Base-by-base conservation (phyloP, 805 yeast species). In the Candida namnaoensis region DNA sequence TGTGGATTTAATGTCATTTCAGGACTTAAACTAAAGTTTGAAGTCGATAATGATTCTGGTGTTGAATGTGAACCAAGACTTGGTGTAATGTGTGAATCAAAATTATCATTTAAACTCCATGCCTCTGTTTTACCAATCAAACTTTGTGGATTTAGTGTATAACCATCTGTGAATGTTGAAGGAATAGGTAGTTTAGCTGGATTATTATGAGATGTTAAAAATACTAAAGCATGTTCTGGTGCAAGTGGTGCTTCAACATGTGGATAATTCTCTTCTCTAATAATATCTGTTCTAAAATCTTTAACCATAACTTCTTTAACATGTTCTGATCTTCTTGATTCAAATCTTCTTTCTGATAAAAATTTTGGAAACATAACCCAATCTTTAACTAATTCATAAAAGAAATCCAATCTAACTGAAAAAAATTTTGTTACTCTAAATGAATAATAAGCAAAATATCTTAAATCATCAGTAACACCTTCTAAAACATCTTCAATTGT, bases 221-320 rank as follows among this genome's bases (percentile, higher is more conserved):
- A 19, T 3, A 19, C 19, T 19, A 19, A 19, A 19, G 19, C 19
- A 19, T 19, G 19, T 19, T 19, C 19, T 19, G 19, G 19, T 19
- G 19, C 19, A 19, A 19, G 19, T 19, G 19, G 7, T 26, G 7
- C 28, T 26, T 26, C 28, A 8, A 39, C 46, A 12, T 46, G 49
- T 6, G 61, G 58, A 41, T 48, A 57, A 35, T 56, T 46, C 9
- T 36, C 23, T n/a, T 42, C 50, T 5, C 19, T 36, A 7, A 56
- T 33, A 1, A 44, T 19, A 3, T 47, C 44, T 3, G 33, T 38
- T 34, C 39, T 46, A 37, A 56, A 54, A 3, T 35, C 37, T 1
- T 38, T 40, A 7, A 54, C 30, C 27, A 38, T 45, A 2, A 38
- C 45, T 35, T 56, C 59, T 5, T 41, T 15, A 5, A 52, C 39